phyloP scores from a whole-genome alignment of 2,329 filamentous ascomycete genomes.

The Neonectria coccinea region DNA sequence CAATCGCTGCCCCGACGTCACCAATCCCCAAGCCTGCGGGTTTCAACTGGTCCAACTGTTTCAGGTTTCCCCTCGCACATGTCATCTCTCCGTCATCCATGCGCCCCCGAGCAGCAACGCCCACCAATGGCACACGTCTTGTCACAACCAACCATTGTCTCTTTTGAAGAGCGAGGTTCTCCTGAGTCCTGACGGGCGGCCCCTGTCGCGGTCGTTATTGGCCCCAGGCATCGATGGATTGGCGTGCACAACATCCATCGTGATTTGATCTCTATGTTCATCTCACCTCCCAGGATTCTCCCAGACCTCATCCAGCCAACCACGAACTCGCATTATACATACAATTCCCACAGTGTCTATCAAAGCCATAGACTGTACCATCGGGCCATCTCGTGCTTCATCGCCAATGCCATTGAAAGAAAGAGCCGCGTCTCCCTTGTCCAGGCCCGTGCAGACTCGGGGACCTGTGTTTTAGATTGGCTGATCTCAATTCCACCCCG shows the following conservation, averaged over 20 bases:
- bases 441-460: constrained; percentile 11
- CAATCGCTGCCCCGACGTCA: neutral
- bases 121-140: constrained; percentile 29
- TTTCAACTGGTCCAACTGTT: constrained; percentile 26
- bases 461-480: constrained; percentile 22
- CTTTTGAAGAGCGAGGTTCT: neutral
- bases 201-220: neutral
- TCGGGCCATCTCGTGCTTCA: neutral
- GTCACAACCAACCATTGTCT: constrained; percentile 10
- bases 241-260: constrained; percentile 18
- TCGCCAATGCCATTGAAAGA: constrained; percentile 7
- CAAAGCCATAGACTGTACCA: neutral
- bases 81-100: constrained; percentile 25
- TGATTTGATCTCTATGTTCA: constrained; percentile 25
- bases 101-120: constrained; percentile 4
- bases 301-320: constrained; percentile 10
- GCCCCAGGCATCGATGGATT: constrained; percentile 20
- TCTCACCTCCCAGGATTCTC: constrained; percentile 15
- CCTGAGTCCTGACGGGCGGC: constrained; percentile 2
- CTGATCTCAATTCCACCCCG: constrained; percentile 42
- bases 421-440: constrained; percentile 16
- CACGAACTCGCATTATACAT: neutral
- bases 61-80: constrained; percentile 23
- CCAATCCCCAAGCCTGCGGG: constrained; percentile 2
- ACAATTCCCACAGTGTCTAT: constrained; percentile 6